These are phyloP conservation scores for Quercus tomentella DNA, from an alignment of 331 rosid species.

Conservation along the genomic window DNA sequence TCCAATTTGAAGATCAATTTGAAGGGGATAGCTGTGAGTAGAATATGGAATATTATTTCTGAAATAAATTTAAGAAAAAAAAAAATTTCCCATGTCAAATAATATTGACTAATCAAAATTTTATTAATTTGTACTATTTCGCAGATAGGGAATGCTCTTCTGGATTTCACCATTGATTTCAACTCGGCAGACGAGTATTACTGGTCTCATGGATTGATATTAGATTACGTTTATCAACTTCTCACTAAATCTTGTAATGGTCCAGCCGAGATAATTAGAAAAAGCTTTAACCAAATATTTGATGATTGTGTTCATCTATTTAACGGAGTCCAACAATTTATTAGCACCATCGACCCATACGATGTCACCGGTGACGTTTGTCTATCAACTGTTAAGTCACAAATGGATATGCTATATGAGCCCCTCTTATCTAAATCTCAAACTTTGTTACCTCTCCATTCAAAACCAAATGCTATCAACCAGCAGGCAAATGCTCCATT, in stretches of 20 bases:
- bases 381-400: slow-evolving; percentile 13
- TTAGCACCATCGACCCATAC: not conserved
- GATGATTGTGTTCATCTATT: too few species aligned
- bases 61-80: not conserved
- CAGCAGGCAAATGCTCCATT: too few species aligned
- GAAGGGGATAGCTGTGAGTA: slow-evolving; percentile 41
- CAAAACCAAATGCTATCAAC: not conserved
- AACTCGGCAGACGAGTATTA: slow-evolving; percentile 13
- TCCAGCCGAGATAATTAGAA: not conserved
- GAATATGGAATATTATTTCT: not conserved
- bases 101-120: too few species aligned
- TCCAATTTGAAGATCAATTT: slow-evolving; percentile 24
- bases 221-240: slow-evolving; percentile 4
- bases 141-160: slow-evolving; percentile 29
- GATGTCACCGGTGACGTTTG: slow-evolving; percentile 24
- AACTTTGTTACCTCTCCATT: not conserved
- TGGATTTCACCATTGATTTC: not conserved
- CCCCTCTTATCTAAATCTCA: not conserved
- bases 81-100: too few species aligned
- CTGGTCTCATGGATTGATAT: slow-evolving; percentile 27
- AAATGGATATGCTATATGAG: not conserved
- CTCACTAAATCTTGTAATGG: not conserved
- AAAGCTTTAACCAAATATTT: too few species aligned
- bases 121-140: not conserved
- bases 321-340: not conserved